Base-by-base conservation (phyloP, 2,329 filamentous ascomycete species). In the Fonsecaea nubica region DNA sequence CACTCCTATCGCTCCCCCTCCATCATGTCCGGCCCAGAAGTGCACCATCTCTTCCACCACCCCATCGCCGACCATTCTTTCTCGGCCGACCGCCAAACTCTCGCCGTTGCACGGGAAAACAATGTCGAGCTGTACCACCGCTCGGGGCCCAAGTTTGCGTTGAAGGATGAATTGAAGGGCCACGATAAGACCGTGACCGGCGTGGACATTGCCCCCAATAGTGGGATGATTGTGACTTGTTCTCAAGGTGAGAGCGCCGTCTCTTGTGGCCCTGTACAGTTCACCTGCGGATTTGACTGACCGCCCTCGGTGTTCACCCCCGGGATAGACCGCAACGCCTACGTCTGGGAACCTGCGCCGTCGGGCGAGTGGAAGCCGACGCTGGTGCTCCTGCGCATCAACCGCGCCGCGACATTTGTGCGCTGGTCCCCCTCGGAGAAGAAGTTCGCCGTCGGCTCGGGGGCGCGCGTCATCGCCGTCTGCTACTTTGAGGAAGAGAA, bases 401-500 rank as follows among this genome's bases (percentile, higher is more conserved):
- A 96, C 82, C 89, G 95, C 68, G 95, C 95, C 18, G 95, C 95
- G 3, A 99, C 95, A 0, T 97, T 94, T 76, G 95, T 97, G 58
- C 92, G 95, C 75, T 99, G 95, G 95, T 96, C 93, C 25, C 95
- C 95, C 2, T 94, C 91, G 25, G 95, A 99, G 84, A 91, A 89
- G 78, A 99, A 99, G 81, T 99, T 99, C 78, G 95, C 95, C 62
- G 95, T 98, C 32, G 95, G 95, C 67, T 97, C 93, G 33, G 95
- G 95, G 69, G 95, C 97, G 74, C 90, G 95, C 70, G 91, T 97
- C 71, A 97, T 99, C 75, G 93, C 95, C 48, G 87, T 98, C 73
- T 99, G 95, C 85, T 98, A 98, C 83, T 99, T 99, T 74, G 95
- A 99, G 77, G 92, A 97, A 78, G 95, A 99, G 80, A 97, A 99